Percentiles rank a stretch among this genome's conserved stretches.
Conservation (phyloP, 2,329 filamentous ascomycete genomes). For the Ceratocystis alfenasii region DNA sequence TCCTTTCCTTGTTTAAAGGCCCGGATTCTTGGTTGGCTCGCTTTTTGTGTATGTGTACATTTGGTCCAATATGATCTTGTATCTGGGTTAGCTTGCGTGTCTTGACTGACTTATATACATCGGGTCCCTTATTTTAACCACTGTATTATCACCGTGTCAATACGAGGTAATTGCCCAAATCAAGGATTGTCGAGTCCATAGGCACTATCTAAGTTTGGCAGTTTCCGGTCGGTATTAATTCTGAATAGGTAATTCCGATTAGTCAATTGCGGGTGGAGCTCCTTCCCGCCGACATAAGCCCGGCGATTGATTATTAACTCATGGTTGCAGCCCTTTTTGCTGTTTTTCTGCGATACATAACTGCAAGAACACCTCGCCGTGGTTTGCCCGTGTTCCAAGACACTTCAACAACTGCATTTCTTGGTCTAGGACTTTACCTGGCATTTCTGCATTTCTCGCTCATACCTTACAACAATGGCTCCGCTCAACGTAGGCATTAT, state of each 20-base stretch:
- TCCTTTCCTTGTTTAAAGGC: too few species aligned
- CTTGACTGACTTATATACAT: too few species aligned
- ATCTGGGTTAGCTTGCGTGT: too few species aligned
- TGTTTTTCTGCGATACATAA: too few species aligned
- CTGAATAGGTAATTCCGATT: background rate
- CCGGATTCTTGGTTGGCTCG: background rate
- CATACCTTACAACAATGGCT: conserved; percentile 12
- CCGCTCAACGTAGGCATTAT: conserved; percentile 40
- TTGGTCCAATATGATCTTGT: too few species aligned
- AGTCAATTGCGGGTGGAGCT: background rate
- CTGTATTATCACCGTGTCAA: too few species aligned
- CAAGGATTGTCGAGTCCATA: background rate
- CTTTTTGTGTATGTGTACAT: too few species aligned
- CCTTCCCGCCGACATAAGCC: conserved; percentile 6
- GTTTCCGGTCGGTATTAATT: background rate
- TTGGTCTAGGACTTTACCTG: too few species aligned
- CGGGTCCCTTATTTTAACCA: background rate
- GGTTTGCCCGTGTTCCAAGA: background rate
- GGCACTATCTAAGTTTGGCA: background rate
- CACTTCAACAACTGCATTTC: background rate
- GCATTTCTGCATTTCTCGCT: background rate
- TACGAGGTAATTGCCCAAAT: background rate
- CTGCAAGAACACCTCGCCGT: too few species aligned
- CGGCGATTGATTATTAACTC: background rate
- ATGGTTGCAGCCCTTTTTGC: too few species aligned